A percentile compares a stretch with the other conserved stretches of the same genome.
phyloP scores from a whole-genome alignment of 2,329 filamentous ascomycete genomes.

The Penicillium hesseltinei region DNA sequence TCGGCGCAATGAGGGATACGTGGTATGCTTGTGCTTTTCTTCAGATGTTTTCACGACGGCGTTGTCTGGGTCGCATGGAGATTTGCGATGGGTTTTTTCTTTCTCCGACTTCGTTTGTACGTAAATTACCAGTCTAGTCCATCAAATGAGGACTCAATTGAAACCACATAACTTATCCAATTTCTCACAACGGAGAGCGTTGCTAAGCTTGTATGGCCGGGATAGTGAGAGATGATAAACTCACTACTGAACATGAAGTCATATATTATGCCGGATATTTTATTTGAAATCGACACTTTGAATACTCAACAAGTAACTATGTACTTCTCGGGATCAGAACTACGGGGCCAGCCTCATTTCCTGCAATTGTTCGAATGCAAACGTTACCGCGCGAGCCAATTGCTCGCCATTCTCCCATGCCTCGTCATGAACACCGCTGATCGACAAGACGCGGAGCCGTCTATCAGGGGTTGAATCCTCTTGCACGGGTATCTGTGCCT shows the following conservation, averaged over 20 bases:
- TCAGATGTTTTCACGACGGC: slow-evolving; percentile 29
- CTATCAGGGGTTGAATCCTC: slow-evolving; percentile 36
- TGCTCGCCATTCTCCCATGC: slow-evolving; percentile 43
- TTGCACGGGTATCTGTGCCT: slow-evolving; percentile 7
- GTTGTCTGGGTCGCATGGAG: slow-evolving; percentile 23
- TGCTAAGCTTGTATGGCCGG: neutral
- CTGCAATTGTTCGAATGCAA: slow-evolving; percentile 31
- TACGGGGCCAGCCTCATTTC: slow-evolving; percentile 22
- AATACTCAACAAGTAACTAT: neutral
- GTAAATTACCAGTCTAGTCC: slow-evolving; percentile 17
- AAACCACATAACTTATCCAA: slow-evolving; percentile 6
- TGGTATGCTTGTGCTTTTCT: slow-evolving; percentile 19
- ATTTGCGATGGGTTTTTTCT: slow-evolving; percentile 22
- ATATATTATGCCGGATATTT: neutral
- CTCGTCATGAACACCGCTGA: slow-evolving; percentile 43
- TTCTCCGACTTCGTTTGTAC: slow-evolving; percentile 20
- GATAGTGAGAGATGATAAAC: neutral
- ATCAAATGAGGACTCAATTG: slow-evolving; percentile 10
- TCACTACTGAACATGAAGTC: neutral
- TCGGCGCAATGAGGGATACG: slow-evolving; percentile 31
- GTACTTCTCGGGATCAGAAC: neutral
- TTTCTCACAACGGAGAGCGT: neutral
- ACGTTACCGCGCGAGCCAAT: slow-evolving; percentile 39
- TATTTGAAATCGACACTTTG: neutral
- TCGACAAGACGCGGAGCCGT: slow-evolving; percentile 38